Evolutionary conservation across 1,284 basidiomycete species (phyloP).

Genomic region (Ganoderma resinaceum): DNA sequence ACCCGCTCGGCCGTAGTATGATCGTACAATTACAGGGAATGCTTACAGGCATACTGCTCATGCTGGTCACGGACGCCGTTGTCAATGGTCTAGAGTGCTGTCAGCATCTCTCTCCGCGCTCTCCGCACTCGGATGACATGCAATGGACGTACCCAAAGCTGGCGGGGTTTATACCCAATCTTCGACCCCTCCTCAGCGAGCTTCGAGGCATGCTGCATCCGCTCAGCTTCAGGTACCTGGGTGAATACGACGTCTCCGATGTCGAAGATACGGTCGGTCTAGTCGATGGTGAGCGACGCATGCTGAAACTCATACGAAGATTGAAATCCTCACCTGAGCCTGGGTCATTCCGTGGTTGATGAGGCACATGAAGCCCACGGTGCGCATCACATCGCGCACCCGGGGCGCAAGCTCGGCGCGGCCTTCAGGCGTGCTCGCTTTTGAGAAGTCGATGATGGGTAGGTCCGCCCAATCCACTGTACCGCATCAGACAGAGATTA

Average conservation of each 20-base stretch:
- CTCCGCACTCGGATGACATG: conserved; percentile 44
- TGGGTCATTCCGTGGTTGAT: conserved; percentile 61
- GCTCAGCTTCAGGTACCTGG: conserved; percentile 57
- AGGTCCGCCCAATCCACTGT: conserved; percentile 73
- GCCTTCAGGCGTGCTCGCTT: conserved; percentile 52
- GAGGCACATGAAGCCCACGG: conserved; percentile 68
- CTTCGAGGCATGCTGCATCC: conserved; percentile 51
- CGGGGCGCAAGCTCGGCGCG: conserved; percentile 53
- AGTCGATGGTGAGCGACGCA: conserved; percentile 31
- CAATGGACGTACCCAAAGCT: conserved; percentile 46
- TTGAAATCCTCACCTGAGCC: conserved; percentile 47
- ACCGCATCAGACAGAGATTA: not conserved
- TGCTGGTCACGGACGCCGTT: conserved; percentile 52
- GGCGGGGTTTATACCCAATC: conserved; percentile 57
- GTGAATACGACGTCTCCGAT: conserved; percentile 64
- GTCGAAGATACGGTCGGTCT: conserved; percentile 54
- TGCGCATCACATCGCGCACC: conserved; percentile 62
- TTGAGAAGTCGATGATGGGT: conserved; percentile 66
- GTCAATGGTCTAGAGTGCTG: conserved; percentile 32
- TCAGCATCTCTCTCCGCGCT: not conserved
- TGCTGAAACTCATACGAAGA: not conserved
- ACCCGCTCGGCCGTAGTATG: not conserved
- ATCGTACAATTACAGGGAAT: not conserved
- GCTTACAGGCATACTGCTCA: conserved; percentile 39
- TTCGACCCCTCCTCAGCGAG: conserved; percentile 53